Base-by-base conservation (phyloP, 2,329 filamentous ascomycete species). In the Spiromastix sp. region DNA sequence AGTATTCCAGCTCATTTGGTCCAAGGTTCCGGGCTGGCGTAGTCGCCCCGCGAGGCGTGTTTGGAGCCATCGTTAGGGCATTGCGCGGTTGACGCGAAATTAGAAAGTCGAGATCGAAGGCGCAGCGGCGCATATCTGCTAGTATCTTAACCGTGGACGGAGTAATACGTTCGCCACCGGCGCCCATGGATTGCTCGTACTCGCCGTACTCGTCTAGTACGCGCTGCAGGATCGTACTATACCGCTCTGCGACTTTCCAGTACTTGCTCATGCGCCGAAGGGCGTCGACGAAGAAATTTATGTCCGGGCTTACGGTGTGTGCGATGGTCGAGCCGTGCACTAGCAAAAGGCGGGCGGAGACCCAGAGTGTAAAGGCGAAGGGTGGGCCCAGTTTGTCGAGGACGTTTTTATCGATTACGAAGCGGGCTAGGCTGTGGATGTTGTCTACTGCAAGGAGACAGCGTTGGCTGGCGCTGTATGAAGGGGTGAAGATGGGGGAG, bases 291-390 rank as follows among this genome's bases (percentile, higher is more conserved):
- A 94, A 83, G 42, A 87, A 79, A 19, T 76, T 68, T 26, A 94
- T 84, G 42, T 85, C 81, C 1, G 81, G 77, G 38, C 82, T 83
- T 24, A 93, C 69, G 42, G 81, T 83, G 55, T 83, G 82, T 46
- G 91, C 84, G 37, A 93, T 85, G 0, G 86, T 93, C 5, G 84
- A 91, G 17, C 85, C 85, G 55, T 94, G 86, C 2, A 95, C 87
- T 6, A 94, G 77, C 4, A 93, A 68, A 3, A 94, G 70, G 3
- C 87, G 79, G 4, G 87, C 85, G 3, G 84, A 85, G 11, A 94
- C 87, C 87, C 87, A 94, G 2, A 94, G 68, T 0, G 84, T 86
- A 53, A 94, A 95, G 3, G 86, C 86, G 54, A 94, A 94, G 0
- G 85, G 86, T 0, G 86, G 86, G 0, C 87, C 87, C 11, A 94